Conservation (phyloP, 108 stramenopile genomes). For the Fistulifera pelliculosa region DNA sequence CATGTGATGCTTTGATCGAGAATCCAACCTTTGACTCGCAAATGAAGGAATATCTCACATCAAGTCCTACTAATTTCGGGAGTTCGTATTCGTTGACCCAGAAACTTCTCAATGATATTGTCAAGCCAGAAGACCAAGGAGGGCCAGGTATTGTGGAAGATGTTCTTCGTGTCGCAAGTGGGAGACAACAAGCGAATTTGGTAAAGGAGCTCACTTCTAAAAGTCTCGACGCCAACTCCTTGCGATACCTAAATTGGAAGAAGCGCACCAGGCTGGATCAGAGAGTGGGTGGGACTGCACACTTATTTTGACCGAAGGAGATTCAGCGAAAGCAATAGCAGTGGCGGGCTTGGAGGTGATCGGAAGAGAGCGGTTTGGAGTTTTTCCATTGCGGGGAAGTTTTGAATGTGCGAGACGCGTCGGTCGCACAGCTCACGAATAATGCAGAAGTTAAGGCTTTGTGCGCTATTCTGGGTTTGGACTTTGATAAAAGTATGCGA, state of each 20-base stretch:
- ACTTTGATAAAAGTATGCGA: constrained; percentile 79
- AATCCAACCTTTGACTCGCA: constrained; percentile 98
- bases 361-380: constrained; percentile 90
- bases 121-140: constrained; percentile 33
- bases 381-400: constrained; percentile 99
- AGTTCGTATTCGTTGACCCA: constrained; percentile 37
- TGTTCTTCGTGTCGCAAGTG: constrained; percentile 39
- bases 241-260: constrained; percentile 86
- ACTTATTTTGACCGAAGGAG: constrained; percentile 97
- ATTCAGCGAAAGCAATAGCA: constrained; percentile 97
- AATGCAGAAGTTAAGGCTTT: constrained; percentile 92
- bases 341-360: constrained; percentile 94
- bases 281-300: constrained; percentile 60
- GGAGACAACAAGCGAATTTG: constrained; percentile 56
- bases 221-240: constrained; percentile 53
- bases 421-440: constrained; percentile 72
- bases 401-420: constrained; percentile 93
- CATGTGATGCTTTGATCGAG: constrained; percentile 87
- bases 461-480: constrained; percentile 74
- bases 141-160: constrained; percentile 76
- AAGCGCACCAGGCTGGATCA: constrained; percentile 86
- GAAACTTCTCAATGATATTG: constrained; percentile 36
- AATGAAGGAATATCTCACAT: constrained; percentile 96
- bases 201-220: constrained; percentile 57
- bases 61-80: constrained; percentile 67